Evolutionary conservation across 2,329 filamentous ascomycete species (phyloP), one percentile per base, ranked within the genome.

Genomic region (Phaeoacremonium minimum): DNA sequence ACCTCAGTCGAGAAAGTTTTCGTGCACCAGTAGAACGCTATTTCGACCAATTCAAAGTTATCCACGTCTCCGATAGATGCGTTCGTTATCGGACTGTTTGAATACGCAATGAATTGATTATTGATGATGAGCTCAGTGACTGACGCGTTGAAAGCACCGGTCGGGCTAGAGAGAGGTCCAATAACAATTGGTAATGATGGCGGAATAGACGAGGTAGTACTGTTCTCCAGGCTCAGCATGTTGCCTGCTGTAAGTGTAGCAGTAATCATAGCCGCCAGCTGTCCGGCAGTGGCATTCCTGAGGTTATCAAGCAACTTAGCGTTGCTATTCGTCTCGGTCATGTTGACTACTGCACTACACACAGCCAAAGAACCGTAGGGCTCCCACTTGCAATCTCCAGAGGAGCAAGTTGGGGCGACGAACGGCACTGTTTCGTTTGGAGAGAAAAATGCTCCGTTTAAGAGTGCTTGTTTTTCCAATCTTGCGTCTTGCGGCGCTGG

Each of bases 1-100:
- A 47, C 46, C 6, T 30, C 15, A 14, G 46, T 47, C n/a, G 29
- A 28, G 30, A 43, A 44, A 4, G 43, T 37, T 33, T 49, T 46
- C 18, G 45, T 42, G 42, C 46, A 49, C 41, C 41, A 49, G 38
- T 38, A 46, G 16, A 47, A 42, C 4, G 37, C 42, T 16, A 47
- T n/a, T 28, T 46, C 46, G n/a, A n/a, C n/a, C 19, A 49, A 35
- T 29, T 42, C 47, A 18, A 46, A 38, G 26, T 47, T 28, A n/a
- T 37, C 32, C 7, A 38, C 30, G 30, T 43, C 33, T 32, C 44
- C 38, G 14, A 43, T 30, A 2, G 37, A 15, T 4, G 39, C 29
- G 15, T 32, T 40, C 20, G 36, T 31, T 6, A 46, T 14, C 19
- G 39, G 34, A 11, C 36, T 36, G 31, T 44, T 37, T 9, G 45